phyloP scores from a whole-genome alignment of 371 early-diverging fungal species.

The Actinomucor elegans region DNA sequence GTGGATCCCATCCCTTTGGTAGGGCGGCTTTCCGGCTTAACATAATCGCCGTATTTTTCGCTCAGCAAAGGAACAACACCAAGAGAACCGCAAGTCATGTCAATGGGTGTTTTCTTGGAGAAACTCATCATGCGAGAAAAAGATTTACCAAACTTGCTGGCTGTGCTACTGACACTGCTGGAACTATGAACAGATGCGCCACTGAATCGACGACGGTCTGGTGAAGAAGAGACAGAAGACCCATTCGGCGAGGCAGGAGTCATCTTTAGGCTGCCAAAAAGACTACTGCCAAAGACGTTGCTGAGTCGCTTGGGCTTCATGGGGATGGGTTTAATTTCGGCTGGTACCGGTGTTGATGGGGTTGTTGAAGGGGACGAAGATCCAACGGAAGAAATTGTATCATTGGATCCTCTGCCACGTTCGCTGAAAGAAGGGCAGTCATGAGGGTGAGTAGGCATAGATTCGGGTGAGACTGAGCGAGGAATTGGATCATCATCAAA shows the following conservation, averaged over 20 bases:
- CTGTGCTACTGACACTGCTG: conserved; percentile 20
- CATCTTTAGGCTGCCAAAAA: conserved; percentile 20
- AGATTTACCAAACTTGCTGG: conserved; percentile 22
- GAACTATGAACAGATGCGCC: conserved; percentile 14
- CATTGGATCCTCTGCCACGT: conserved; percentile 22
- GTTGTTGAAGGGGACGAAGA: conserved; percentile 10
- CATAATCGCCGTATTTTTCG: conserved; percentile 41
- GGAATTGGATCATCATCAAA: conserved; percentile 20
- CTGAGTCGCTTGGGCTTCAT: conserved; percentile 20
- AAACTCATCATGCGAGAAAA: conserved; percentile 16
- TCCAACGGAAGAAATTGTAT: conserved; percentile 17
- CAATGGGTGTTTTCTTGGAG: conserved; percentile 3
- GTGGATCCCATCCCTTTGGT: conserved; percentile 32
- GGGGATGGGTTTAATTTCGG: conserved; percentile 19
- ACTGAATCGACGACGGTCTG: conserved; percentile 7
- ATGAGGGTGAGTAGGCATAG: conserved; percentile 4
- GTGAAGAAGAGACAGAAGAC: not conserved
- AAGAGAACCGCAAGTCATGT: conserved; percentile 22
- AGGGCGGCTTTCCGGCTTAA: conserved; percentile 30
- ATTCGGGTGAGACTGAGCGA: conserved; percentile 18
- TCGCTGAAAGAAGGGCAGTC: conserved; percentile 6
- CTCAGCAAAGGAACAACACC: conserved; percentile 22
- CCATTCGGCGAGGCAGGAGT: conserved; percentile 10
- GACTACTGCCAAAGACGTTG: conserved; percentile 11
- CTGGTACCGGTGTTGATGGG: conserved; percentile 7